Conservation (phyloP, 768 basidiomycete genomes). For the Suillus sp. region DNA sequence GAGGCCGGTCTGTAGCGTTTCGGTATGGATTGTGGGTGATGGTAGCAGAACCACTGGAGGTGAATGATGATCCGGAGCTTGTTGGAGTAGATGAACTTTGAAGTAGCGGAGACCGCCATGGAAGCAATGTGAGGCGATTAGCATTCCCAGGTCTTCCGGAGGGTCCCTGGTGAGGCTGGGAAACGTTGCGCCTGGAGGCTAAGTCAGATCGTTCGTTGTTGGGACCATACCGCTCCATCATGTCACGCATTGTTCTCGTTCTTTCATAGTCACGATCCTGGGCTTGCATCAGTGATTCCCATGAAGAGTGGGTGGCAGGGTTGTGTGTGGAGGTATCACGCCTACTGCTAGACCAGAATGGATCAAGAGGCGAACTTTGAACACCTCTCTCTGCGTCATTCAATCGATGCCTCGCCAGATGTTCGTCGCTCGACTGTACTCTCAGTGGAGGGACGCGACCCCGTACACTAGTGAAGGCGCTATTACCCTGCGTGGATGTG, state of each 20-base stretch:
- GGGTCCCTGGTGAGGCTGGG: slow-evolving; percentile 2
- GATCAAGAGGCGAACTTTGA: slow-evolving; percentile 7
- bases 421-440: not conserved
- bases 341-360: slow-evolving; percentile 1
- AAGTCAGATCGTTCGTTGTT: slow-evolving; percentile 7
- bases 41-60: not conserved
- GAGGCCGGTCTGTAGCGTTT: not conserved
- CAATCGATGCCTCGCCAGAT: slow-evolving; percentile 2
- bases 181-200: not conserved
- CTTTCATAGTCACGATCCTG: slow-evolving; percentile 1
- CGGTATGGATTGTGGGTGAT: not conserved
- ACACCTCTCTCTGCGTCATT: slow-evolving; percentile 2
- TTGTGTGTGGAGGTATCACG: not conserved
- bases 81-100: not conserved
- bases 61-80: not conserved
- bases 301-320: not conserved
- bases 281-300: not conserved
- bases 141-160: not conserved
- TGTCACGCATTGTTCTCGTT: slow-evolving; percentile 4
- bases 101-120: slow-evolving; percentile 7
- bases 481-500: not conserved
- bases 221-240: slow-evolving; percentile 4
- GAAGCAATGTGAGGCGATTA: slow-evolving; percentile 5
- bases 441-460: not conserved
- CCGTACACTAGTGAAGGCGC: not conserved